phyloP scores from a whole-genome alignment of 805 yeast species.

The Cyberlindnera bimundalis region DNA sequence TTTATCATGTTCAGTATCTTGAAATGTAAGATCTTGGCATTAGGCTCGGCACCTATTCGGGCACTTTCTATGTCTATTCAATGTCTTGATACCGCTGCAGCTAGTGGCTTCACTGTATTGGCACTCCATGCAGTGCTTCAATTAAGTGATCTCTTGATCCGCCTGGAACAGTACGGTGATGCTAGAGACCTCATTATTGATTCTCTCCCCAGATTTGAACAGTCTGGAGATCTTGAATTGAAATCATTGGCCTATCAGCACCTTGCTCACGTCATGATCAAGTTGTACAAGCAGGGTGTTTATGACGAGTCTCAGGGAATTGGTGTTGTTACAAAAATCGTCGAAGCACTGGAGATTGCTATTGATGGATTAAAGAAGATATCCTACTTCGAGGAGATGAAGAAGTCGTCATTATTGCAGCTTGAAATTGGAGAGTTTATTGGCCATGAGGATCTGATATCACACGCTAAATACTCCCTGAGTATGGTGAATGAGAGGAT shows the following conservation, averaged over 20 bases:
- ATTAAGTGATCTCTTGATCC: constrained; percentile 43
- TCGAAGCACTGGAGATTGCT: constrained; percentile 40
- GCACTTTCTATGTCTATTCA: constrained; percentile 48
- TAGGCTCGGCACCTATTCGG: constrained; percentile 43
- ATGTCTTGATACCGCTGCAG: constrained; percentile 45
- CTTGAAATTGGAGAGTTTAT: constrained; percentile 33
- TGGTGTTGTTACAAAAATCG: constrained; percentile 22
- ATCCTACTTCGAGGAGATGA: constrained; percentile 37
- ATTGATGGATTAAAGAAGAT: constrained; percentile 42
- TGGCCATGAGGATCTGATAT: constrained; percentile 30
- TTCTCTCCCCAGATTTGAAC: constrained; percentile 43
- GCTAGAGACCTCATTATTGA: constrained; percentile 38
- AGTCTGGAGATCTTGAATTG: constrained; percentile 37
- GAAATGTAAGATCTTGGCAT: constrained; percentile 42
- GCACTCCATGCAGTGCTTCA: constrained; percentile 45
- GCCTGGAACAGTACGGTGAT: constrained; percentile 41
- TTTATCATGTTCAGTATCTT: constrained; percentile 44
- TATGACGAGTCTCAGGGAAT: constrained; percentile 1
- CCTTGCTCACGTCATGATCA: constrained; percentile 30
- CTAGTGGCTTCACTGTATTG: constrained; percentile 42
- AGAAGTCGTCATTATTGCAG: constrained; percentile 39
- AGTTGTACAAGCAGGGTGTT: neutral
- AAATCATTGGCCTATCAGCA: constrained; percentile 37
- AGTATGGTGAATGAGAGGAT: constrained; percentile 8
- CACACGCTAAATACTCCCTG: constrained; percentile 22